Evolutionary conservation across 2,329 filamentous ascomycete species (phyloP), one percentile per base, ranked within the genome.

Genomic region (Scopulariopsis brevicaulis): DNA sequence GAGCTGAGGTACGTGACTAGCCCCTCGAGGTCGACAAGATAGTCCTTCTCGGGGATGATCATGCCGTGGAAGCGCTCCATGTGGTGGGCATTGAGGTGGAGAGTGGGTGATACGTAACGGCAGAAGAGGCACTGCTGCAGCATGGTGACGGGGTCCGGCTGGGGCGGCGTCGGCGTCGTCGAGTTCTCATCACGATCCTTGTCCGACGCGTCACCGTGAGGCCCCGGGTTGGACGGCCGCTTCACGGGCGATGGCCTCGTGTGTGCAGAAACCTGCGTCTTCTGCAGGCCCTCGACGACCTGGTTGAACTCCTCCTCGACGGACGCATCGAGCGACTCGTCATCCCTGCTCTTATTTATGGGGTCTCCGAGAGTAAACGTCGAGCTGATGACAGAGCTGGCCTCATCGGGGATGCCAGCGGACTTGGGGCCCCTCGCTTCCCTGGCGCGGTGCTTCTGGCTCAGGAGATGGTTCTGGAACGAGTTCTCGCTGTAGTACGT

Each of bases 401-500:
- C 82, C 61, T 90, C 87, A 67, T 92, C 88, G 35, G 81, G 77
- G 59, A 87, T 79, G 64, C 85, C 85, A 20, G 55, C 18, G 14
- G 56, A 20, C 11, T 37, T 28, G 18, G 34, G 40, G 20, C 58
- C 82, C 77, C 51, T 40, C 14, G 56, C 54, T 46, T 53, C 53
- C 35, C 54, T 54, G 37, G 65, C 63, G 72, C 85, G 90, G 73
- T 99, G 94, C 72, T 96, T 96, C 65, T 90, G 86, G 74, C 92
- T 96, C 60, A 85, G 85, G 59, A 97, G 71, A 69, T 99, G 94
- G 73, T 97, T 99, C 68, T 86, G 84, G 72, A 88, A 97, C 37
- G 94, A 93, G 74, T 96, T 96, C 68, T 96, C 90, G 73, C 92
- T 97, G 77, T 87, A 97, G 72, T 96, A 99, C 15, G 88, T 91